Percentiles rank a stretch among this genome's conserved stretches.
Conservation (phyloP, 1,139 yeast species). For the Lodderomyces elongisporus region DNA sequence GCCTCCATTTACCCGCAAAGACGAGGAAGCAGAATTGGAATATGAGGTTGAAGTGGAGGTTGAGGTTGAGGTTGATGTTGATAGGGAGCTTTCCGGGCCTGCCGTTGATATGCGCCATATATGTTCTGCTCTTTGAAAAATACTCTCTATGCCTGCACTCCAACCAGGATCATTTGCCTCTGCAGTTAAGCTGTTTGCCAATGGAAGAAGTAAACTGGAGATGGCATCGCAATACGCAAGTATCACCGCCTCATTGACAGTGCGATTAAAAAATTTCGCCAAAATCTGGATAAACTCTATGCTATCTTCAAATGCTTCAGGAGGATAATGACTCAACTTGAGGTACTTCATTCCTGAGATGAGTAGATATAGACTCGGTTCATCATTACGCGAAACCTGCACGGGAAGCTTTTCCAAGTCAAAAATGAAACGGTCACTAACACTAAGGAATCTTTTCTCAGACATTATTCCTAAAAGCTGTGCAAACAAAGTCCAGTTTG, state of each 20-base stretch:
- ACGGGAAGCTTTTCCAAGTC: slow-evolving; percentile 80
- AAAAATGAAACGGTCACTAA: slow-evolving; percentile 89
- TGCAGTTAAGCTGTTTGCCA: slow-evolving; percentile 84
- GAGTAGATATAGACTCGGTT: slow-evolving; percentile 66
- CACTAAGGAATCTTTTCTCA: slow-evolving; percentile 72
- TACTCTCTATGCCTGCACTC: slow-evolving; percentile 71
- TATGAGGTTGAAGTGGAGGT: slow-evolving; percentile 1
- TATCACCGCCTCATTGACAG: slow-evolving; percentile 60
- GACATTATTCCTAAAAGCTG: slow-evolving; percentile 90
- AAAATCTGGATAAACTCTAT: slow-evolving; percentile 84
- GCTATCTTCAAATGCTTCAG: slow-evolving; percentile 86
- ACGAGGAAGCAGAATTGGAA: slow-evolving; percentile 1
- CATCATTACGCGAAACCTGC: slow-evolving; percentile 50
- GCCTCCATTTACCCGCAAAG: slow-evolving; percentile 3
- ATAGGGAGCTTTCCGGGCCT: slow-evolving; percentile 1
- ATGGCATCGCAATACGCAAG: slow-evolving; percentile 84
- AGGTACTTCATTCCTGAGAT: slow-evolving; percentile 90
- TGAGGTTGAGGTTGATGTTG: slow-evolving; percentile 2
- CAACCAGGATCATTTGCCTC: slow-evolving; percentile 95
- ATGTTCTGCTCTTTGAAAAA: slow-evolving; percentile 48
- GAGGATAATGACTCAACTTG: slow-evolving; percentile 73
- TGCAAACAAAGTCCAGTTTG: slow-evolving; percentile 93
- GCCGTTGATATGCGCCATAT: slow-evolving; percentile 26
- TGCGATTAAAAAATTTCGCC: slow-evolving; percentile 70
- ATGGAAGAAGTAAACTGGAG: slow-evolving; percentile 66